These are phyloP conservation scores for Colletotrichum sidae DNA, from an alignment of 2,329 filamentous ascomycete genomes.

Conservation along the genomic window DNA sequence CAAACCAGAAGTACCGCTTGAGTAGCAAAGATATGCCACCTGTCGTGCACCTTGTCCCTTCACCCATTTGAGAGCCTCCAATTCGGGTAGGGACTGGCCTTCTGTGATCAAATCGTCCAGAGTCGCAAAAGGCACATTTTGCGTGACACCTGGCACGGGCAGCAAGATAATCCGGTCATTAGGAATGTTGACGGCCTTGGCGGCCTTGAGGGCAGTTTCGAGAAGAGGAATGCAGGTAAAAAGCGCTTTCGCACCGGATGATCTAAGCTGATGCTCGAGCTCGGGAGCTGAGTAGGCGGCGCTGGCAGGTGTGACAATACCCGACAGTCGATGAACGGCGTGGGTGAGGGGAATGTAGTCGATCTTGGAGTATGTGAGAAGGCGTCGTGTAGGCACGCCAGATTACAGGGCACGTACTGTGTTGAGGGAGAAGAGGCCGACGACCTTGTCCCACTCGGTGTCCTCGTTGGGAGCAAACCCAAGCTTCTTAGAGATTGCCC, in stretches of 20 bases:
- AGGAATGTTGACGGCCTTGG: slow-evolving; percentile 70
- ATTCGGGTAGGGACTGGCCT: slow-evolving; percentile 64
- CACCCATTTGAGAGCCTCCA: slow-evolving; percentile 69
- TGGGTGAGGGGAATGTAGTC: slow-evolving; percentile 80
- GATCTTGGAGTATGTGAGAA: slow-evolving; percentile 60
- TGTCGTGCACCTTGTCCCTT: slow-evolving; percentile 75
- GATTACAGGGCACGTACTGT: slow-evolving; percentile 63
- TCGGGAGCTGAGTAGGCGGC: slow-evolving; percentile 78
- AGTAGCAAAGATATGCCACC: slow-evolving; percentile 83
- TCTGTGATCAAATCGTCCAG: slow-evolving; percentile 74
- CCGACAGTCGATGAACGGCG: slow-evolving; percentile 80
- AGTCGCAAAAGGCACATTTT: slow-evolving; percentile 68
- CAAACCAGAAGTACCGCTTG: slow-evolving; percentile 82
- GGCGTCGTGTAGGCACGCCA: neutral
- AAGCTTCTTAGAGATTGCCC: slow-evolving; percentile 76
- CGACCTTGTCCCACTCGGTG: slow-evolving; percentile 84
- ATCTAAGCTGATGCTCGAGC: slow-evolving; percentile 77
- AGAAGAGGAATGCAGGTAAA: slow-evolving; percentile 77
- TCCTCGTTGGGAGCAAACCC: slow-evolving; percentile 77
- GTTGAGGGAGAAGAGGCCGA: slow-evolving; percentile 83
- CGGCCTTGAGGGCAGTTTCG: slow-evolving; percentile 70
- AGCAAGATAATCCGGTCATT: slow-evolving; percentile 75
- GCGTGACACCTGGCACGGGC: slow-evolving; percentile 70
- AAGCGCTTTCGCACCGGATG: slow-evolving; percentile 75
- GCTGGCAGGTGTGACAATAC: slow-evolving; percentile 79